These are phyloP conservation scores for Eimeria maxima DNA, from an alignment of 169 alveolate species.

Conservation along the genomic window DNA sequence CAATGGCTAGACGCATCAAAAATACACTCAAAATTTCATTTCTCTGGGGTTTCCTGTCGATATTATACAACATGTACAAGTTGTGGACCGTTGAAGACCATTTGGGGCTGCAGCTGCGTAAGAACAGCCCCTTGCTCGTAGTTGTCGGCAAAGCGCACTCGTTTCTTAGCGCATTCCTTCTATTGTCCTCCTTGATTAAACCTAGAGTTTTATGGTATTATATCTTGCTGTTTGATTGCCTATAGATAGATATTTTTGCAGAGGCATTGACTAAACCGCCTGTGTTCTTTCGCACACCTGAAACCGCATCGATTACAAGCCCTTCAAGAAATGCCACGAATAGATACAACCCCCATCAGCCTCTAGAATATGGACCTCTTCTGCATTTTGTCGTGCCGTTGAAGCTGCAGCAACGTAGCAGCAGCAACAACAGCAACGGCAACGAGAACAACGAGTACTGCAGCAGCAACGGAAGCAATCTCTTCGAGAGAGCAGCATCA, in stretches of 20 bases:
- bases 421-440: neutral
- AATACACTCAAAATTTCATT: too few relatives aligned
- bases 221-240: too few relatives aligned
- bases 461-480: neutral
- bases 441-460: neutral
- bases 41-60: neutral
- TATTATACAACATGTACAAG: neutral
- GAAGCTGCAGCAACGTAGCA: neutral
- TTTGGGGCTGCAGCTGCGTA: conserved; percentile 56
- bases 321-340: too few relatives aligned
- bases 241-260: too few relatives aligned
- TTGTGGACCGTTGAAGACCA: neutral
- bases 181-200: neutral
- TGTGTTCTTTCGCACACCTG: too few relatives aligned
- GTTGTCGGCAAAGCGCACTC: neutral
- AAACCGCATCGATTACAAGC: too few relatives aligned
- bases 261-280: too few relatives aligned
- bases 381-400: neutral
- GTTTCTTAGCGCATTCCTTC: neutral
- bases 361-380: neutral
- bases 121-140: neutral
- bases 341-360: neutral
- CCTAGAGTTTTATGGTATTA: neutral
- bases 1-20: too few relatives aligned
- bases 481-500: neutral